phyloP scores from a whole-genome alignment of 768 basidiomycete genomes.

The Russula emetica region DNA sequence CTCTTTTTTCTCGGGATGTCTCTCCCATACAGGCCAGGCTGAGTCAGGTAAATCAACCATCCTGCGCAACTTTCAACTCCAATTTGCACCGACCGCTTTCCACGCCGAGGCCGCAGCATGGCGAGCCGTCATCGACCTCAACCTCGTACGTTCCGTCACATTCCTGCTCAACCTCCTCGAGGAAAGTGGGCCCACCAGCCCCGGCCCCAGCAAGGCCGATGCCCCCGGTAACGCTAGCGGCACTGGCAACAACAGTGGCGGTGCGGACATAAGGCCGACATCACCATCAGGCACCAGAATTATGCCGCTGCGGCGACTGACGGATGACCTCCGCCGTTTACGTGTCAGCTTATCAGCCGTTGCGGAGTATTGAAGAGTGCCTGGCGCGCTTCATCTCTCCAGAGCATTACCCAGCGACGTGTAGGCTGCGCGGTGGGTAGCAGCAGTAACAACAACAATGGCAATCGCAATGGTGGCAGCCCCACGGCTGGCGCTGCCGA shows the following conservation, averaged over 20 bases:
- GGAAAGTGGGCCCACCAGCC: background rate
- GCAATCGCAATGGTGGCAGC: background rate
- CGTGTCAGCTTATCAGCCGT: conserved; percentile 50
- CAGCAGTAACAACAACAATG: conserved; percentile 1
- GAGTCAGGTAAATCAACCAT: conserved; percentile 67
- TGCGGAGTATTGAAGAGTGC: conserved; percentile 52
- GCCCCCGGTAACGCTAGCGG: background rate
- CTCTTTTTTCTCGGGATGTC: background rate
- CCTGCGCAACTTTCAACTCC: conserved; percentile 61
- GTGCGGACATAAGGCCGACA: conserved; percentile 12
- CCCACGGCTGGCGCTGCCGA: conserved; percentile 26
- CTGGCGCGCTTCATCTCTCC: conserved; percentile 44
- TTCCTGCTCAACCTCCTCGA: conserved; percentile 41
- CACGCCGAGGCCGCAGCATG: conserved; percentile 53
- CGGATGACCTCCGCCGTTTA: conserved; percentile 41
- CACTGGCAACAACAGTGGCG: conserved; percentile 2
- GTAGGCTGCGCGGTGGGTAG: background rate
- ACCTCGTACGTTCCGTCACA: conserved; percentile 55
- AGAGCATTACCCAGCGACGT: conserved; percentile 26
- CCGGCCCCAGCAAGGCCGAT: background rate
- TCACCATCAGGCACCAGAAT: conserved; percentile 13
- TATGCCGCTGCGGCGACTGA: conserved; percentile 23
- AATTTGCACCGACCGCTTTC: conserved; percentile 57
- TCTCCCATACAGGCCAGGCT: conserved; percentile 47
- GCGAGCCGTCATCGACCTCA: conserved; percentile 64